phyloP scores from a whole-genome alignment of 2,329 filamentous ascomycete genomes.

The Cercospora sp. region DNA sequence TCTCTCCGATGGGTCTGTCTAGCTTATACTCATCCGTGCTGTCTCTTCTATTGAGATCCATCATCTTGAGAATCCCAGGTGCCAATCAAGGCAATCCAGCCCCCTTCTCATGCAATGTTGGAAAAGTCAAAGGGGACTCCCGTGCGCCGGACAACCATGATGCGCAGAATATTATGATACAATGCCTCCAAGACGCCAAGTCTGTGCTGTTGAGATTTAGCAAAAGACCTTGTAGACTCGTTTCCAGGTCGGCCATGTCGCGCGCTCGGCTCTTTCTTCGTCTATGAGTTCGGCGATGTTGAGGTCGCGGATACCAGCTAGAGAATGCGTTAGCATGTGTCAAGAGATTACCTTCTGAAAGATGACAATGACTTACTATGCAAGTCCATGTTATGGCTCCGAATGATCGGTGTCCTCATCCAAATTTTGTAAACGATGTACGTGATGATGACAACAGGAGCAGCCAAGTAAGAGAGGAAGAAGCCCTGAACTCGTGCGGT shows the following conservation, averaged over 20 bases:
- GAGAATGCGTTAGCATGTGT: conserved; percentile 54
- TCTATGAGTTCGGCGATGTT: conserved; percentile 76
- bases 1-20: not conserved
- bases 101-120: not conserved
- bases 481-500: conserved; percentile 28
- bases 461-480: conserved; percentile 39
- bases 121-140: not conserved
- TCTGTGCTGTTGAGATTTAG: conserved; percentile 26
- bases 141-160: not conserved
- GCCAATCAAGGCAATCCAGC: not conserved
- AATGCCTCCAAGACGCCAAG: not conserved
- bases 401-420: conserved; percentile 53
- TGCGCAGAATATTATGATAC: not conserved
- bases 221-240: conserved; percentile 52
- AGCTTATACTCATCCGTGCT: not conserved
- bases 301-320: conserved; percentile 80
- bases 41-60: not conserved
- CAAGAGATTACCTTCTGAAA: not conserved
- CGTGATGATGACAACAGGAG: conserved; percentile 37
- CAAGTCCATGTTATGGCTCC: conserved; percentile 64
- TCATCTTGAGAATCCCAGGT: not conserved
- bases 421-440: conserved; percentile 39
- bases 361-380: conserved; percentile 3
- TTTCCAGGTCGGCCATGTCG: conserved; percentile 52
- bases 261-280: conserved; percentile 75